These are phyloP conservation scores for Grosmannia penicillata DNA, from an alignment of 2,329 filamentous ascomycete species.

Conservation along the genomic window DNA sequence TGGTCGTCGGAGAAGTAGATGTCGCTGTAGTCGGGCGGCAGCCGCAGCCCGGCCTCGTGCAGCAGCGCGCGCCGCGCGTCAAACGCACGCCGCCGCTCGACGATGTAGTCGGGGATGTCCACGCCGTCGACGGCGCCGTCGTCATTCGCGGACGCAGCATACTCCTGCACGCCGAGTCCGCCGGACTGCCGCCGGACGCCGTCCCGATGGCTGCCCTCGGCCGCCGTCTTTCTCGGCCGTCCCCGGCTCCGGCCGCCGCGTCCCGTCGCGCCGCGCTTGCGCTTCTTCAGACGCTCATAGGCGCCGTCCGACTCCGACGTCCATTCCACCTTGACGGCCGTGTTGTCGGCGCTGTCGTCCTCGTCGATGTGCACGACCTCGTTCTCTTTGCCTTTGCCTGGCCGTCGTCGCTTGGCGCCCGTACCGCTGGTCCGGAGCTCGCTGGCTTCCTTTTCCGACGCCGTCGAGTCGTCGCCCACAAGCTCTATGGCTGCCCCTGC, in stretches of 20 bases:
- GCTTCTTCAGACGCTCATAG: slow-evolving; percentile 50
- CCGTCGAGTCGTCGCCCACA: slow-evolving; percentile 5
- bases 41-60: slow-evolving; percentile 52
- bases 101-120: slow-evolving; percentile 58
- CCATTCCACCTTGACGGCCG: slow-evolving; percentile 22
- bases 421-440: not conserved
- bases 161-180: too few relatives aligned
- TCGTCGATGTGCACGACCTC: slow-evolving; percentile 22
- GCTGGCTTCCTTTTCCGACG: not conserved
- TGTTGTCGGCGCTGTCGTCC: slow-evolving; percentile 12
- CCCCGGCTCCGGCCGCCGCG: slow-evolving; percentile 13
- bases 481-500: slow-evolving; percentile 1
- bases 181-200: not conserved
- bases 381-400: too few relatives aligned
- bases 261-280: slow-evolving; percentile 31
- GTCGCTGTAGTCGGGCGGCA: slow-evolving; percentile 65
- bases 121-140: slow-evolving; percentile 15
- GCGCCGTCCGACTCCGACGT: slow-evolving; percentile 45
- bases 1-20: slow-evolving; percentile 54
- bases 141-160: not conserved
- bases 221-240: slow-evolving; percentile 26
- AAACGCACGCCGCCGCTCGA: slow-evolving; percentile 52
- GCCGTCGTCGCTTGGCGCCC: slow-evolving; percentile 5
- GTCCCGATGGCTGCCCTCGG: slow-evolving; percentile 9
- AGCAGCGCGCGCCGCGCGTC: slow-evolving; percentile 44